A percentile compares a stretch with the other conserved stretches of the same genome.
phyloP scores from a whole-genome alignment of 1,284 basidiomycete genomes.

The Fereydounia khargensis region DNA sequence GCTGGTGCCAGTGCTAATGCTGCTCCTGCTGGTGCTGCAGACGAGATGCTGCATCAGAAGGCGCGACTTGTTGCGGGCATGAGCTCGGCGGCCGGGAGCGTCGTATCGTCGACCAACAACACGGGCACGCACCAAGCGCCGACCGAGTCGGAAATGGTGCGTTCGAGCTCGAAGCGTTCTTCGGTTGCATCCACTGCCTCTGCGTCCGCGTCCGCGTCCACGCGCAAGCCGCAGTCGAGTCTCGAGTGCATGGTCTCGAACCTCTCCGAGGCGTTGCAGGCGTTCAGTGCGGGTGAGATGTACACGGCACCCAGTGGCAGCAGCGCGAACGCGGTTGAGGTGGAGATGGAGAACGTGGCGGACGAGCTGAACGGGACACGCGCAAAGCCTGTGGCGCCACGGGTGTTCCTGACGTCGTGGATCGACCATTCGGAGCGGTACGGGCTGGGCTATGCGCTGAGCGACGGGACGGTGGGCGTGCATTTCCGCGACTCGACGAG shows the following conservation, averaged over 20 bases:
- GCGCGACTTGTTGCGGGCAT: slow-evolving; percentile 20
- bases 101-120: no score
- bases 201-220: slow-evolving; percentile 14
- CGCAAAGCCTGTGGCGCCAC: slow-evolving; percentile 65
- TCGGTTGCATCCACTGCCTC: slow-evolving; percentile 17
- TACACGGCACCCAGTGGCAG: slow-evolving; percentile 63
- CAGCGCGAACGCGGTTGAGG: slow-evolving; percentile 5
- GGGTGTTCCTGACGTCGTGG: slow-evolving; percentile 92
- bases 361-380: slow-evolving; percentile 58
- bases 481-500: slow-evolving; percentile 94
- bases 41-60: slow-evolving; percentile 36
- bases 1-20: no score
- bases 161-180: slow-evolving; percentile 13
- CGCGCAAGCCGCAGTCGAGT: slow-evolving; percentile 11
- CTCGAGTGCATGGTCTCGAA: slow-evolving; percentile 63
- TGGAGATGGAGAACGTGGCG: slow-evolving; percentile 10
- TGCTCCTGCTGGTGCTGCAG: no score
- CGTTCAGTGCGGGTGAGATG: slow-evolving; percentile 64
- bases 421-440: slow-evolving; percentile 98
- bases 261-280: slow-evolving; percentile 69
- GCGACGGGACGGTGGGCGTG: slow-evolving; percentile 88
- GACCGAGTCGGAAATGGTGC: slow-evolving; percentile 2
- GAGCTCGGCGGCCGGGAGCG: not conserved
- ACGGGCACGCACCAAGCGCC: no score
- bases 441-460: slow-evolving; percentile 94